A percentile compares a stretch with the other conserved stretches of the same genome.
Evolutionary conservation across 306 rosid species (phyloP).

Genomic region (Pachyrhizus erosus): DNA sequence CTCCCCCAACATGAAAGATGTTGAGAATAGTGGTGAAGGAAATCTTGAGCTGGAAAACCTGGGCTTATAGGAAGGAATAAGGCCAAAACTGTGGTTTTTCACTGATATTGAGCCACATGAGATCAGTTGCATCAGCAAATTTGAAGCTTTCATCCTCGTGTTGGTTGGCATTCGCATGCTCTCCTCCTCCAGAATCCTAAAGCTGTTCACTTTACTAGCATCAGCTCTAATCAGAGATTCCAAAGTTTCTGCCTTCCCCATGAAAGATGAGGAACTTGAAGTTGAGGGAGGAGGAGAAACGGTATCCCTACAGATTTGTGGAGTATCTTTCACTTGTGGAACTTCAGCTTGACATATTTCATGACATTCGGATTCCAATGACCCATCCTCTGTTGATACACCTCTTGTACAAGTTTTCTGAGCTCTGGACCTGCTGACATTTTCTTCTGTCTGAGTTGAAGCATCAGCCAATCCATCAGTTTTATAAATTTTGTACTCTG

Average conservation of each 20-base stretch:
- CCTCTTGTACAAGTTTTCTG: constrained; percentile 90
- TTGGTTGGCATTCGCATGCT: constrained; percentile 65
- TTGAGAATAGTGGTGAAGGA: constrained; percentile 80
- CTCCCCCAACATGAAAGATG: constrained; percentile 77
- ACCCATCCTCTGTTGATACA: constrained; percentile 90
- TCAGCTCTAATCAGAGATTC: constrained; percentile 95
- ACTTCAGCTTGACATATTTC: constrained; percentile 54
- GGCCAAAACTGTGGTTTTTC: constrained; percentile 90
- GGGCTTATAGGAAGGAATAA: constrained; percentile 86
- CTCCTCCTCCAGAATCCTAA: constrained; percentile 86
- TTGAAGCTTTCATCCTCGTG: constrained; percentile 77
- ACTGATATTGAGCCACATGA: constrained; percentile 97
- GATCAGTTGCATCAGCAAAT: constrained; percentile 90
- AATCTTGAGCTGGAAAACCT: constrained; percentile 80
- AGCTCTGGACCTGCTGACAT: constrained; percentile 52
- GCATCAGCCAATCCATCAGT: constrained; percentile 92
- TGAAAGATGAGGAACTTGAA: constrained; percentile 76
- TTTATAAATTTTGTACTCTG: constrained; percentile 86
- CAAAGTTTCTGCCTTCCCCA: constrained; percentile 84
- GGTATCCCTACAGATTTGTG: constrained; percentile 62
- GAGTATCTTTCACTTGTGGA: constrained; percentile 61
- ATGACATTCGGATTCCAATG: constrained; percentile 59
- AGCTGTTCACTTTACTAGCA: constrained; percentile 86
- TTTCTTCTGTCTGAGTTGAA: constrained; percentile 94
- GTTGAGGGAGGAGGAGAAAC: constrained; percentile 76